phyloP scores from a whole-genome alignment of 768 basidiomycete genomes.

The Suillus spraguei region DNA sequence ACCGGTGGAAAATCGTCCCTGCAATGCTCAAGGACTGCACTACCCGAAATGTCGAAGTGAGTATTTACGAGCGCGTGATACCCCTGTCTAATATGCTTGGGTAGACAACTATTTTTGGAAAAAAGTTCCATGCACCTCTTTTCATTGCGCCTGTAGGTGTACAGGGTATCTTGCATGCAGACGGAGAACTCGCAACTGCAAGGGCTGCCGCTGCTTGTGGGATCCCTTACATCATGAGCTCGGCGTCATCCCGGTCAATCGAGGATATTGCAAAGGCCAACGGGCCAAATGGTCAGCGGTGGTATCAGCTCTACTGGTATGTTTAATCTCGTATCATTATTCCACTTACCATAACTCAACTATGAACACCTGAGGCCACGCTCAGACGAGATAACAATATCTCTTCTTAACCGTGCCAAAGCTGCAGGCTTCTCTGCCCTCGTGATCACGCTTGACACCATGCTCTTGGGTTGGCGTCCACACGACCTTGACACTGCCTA shows the following conservation, averaged over 20 bases:
- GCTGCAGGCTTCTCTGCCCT: slow-evolving; percentile 66
- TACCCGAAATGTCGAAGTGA: slow-evolving; percentile 59
- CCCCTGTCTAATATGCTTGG: not conserved
- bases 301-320: slow-evolving; percentile 85
- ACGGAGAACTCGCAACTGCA: slow-evolving; percentile 73
- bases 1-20: slow-evolving; percentile 76
- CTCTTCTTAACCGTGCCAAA: slow-evolving; percentile 68
- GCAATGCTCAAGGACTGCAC: slow-evolving; percentile 72
- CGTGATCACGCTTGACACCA: slow-evolving; percentile 80
- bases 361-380: slow-evolving; percentile 51
- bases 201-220: slow-evolving; percentile 62
- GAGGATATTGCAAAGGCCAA: slow-evolving; percentile 79
- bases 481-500: slow-evolving; percentile 68
- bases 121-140: slow-evolving; percentile 60
- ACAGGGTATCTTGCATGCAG: slow-evolving; percentile 70
- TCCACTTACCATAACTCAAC: slow-evolving; percentile 1
- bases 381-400: slow-evolving; percentile 59
- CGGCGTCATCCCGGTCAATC: slow-evolving; percentile 70
- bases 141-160: slow-evolving; percentile 79
- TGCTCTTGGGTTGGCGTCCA: slow-evolving; percentile 73
- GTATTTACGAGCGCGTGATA: slow-evolving; percentile 13
- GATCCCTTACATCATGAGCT: slow-evolving; percentile 75
- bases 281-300: slow-evolving; percentile 60
- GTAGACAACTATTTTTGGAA: slow-evolving; percentile 73
- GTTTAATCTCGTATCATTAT: slow-evolving; percentile 13